These are phyloP conservation scores for Pyrenophora graminea DNA, from an alignment of 2,329 filamentous ascomycete genomes.

Conservation along the genomic window DNA sequence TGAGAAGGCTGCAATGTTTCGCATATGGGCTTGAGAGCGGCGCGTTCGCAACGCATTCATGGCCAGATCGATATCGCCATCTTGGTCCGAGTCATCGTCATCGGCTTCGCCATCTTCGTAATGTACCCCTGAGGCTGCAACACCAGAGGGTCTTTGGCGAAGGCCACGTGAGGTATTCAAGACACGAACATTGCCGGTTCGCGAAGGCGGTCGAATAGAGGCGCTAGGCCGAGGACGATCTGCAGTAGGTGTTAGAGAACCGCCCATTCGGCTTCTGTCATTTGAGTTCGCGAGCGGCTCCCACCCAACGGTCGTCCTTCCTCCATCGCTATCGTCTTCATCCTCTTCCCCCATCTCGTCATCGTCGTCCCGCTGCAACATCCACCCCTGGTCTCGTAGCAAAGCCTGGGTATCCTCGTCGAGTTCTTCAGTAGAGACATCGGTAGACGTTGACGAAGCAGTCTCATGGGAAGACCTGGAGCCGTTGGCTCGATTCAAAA, in stretches of 20 bases:
- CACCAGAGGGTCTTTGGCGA: conserved; percentile 44
- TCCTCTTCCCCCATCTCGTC: conserved; percentile 46
- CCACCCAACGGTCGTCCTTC: conserved; percentile 52
- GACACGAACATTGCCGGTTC: conserved; percentile 39
- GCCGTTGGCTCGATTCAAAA: conserved; percentile 43
- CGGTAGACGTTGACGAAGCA: conserved; percentile 42
- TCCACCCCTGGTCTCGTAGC: conserved; percentile 44
- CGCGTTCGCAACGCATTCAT: conserved; percentile 42
- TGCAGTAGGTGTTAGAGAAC: conserved; percentile 55
- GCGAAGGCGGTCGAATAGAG: conserved; percentile 47
- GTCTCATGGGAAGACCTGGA: conserved; percentile 35
- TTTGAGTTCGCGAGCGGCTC: conserved; percentile 51
- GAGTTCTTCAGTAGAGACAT: conserved; percentile 43
- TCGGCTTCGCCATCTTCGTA: conserved; percentile 51
- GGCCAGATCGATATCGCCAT: conserved; percentile 45
- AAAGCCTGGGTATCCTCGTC: conserved; percentile 46
- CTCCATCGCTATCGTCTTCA: conserved; percentile 49
- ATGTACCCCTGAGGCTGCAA: conserved; percentile 40
- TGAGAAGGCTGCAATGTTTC: conserved; percentile 30
- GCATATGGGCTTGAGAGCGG: conserved; percentile 43
- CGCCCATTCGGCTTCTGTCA: conserved; percentile 51
- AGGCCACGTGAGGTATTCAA: conserved; percentile 45
- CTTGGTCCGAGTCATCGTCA: conserved; percentile 49
- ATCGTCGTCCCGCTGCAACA: conserved; percentile 46
- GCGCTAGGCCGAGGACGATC: conserved; percentile 49